Percentiles rank a stretch among this genome's conserved stretches.
These are phyloP conservation scores for Fusarium siculi DNA, from an alignment of 2,329 filamentous ascomycete species.

Conservation along the genomic window DNA sequence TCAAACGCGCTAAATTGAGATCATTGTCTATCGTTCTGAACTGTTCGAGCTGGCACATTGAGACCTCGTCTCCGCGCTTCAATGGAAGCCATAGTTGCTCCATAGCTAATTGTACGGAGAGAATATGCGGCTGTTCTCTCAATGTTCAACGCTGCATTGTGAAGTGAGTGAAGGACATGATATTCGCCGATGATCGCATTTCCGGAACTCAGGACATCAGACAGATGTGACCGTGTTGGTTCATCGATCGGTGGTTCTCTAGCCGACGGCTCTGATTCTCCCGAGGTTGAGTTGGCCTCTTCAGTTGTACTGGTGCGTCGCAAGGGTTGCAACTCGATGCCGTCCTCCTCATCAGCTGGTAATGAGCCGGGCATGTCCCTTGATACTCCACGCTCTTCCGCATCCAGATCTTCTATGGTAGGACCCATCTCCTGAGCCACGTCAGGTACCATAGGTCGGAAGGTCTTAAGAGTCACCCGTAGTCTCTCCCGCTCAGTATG, in stretches of 20 bases:
- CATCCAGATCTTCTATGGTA: constrained; percentile 62
- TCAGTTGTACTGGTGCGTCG: constrained; percentile 39
- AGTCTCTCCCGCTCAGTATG: constrained; percentile 70
- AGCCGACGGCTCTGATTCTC: constrained; percentile 43
- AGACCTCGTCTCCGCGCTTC: constrained; percentile 55
- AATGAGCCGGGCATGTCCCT: constrained; percentile 52
- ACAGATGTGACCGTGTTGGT: constrained; percentile 52
- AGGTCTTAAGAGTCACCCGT: constrained; percentile 58
- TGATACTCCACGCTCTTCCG: constrained; percentile 65
- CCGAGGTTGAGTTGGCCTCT: constrained; percentile 40
- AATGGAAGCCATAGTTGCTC: constrained; percentile 63
- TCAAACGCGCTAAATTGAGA: constrained; percentile 2
- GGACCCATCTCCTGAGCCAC: constrained; percentile 44
- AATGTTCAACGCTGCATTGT: constrained; percentile 58
- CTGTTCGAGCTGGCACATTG: constrained; percentile 32
- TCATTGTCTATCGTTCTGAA: constrained; percentile 37
- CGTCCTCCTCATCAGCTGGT: constrained; percentile 51
- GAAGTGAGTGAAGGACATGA: constrained; percentile 62
- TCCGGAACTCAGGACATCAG: constrained; percentile 64
- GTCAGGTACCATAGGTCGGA: constrained; percentile 48
- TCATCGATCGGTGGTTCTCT: constrained; percentile 44
- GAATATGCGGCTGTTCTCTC: constrained; percentile 62
- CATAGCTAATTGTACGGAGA: constrained; percentile 65
- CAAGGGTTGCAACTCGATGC: constrained; percentile 58
- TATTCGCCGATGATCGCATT: constrained; percentile 66